These are phyloP conservation scores for Wallemia mellicola DNA, from an alignment of 1,284 basidiomycete species.

Conservation along the genomic window DNA sequence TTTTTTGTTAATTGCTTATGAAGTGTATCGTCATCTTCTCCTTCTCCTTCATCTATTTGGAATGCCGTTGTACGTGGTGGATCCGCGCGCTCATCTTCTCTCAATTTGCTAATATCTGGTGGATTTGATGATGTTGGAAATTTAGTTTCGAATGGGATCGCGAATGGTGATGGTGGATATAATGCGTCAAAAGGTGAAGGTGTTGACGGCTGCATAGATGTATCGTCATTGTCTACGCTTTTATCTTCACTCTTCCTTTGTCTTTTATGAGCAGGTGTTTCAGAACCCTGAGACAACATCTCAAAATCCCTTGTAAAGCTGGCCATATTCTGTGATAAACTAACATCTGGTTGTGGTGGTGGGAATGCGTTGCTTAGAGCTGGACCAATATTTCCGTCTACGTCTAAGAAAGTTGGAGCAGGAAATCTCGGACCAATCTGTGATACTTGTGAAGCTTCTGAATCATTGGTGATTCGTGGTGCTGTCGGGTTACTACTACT, in stretches of 20 bases:
- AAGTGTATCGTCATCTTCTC: background rate
- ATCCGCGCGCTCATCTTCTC: background rate
- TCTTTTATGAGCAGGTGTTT: background rate
- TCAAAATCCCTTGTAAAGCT: background rate
- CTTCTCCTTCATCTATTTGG: background rate
- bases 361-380: background rate
- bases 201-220: background rate
- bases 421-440: background rate
- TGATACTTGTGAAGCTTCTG: background rate
- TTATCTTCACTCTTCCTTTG: background rate
- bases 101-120: background rate
- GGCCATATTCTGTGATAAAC: background rate
- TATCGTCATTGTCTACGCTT: background rate
- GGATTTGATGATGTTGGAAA: background rate
- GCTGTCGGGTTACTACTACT: no score
- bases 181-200: background rate
- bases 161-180: slow-evolving; percentile 1
- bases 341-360: background rate
- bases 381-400: background rate
- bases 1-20: background rate
- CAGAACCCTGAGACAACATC: background rate
- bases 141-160: slow-evolving; percentile 1
- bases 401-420: slow-evolving; percentile 1
- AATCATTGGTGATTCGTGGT: no score
- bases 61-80: background rate